phyloP scores from a whole-genome alignment of 768 basidiomycete species.

The Termitomyces sp. region DNA sequence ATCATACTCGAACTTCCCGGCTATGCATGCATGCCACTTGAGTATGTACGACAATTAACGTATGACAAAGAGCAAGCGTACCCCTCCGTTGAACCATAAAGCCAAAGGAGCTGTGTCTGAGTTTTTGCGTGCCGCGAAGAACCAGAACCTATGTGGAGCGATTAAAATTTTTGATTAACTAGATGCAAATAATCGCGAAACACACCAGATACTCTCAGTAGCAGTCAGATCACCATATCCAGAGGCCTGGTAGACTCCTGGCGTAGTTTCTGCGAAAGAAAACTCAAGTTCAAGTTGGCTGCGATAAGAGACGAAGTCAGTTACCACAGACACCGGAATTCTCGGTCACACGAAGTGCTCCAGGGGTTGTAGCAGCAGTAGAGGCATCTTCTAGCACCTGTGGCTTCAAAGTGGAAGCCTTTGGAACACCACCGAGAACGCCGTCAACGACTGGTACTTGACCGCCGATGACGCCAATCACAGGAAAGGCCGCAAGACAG shows the following conservation, averaged over 20 bases:
- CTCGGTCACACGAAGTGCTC: constrained; percentile 48
- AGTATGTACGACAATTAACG: not conserved
- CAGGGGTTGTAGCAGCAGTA: constrained; percentile 25
- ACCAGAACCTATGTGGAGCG: constrained; percentile 54
- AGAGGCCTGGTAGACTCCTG: constrained; percentile 56
- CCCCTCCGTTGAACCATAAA: constrained; percentile 65
- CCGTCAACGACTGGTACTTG: constrained; percentile 48
- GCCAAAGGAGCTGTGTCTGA: constrained; percentile 56
- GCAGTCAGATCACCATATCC: constrained; percentile 59
- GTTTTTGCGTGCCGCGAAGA: constrained; percentile 59
- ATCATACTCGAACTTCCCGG: constrained; percentile 55
- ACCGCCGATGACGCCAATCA: constrained; percentile 16
- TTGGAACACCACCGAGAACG: constrained; percentile 42
- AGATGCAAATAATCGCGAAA: not conserved
- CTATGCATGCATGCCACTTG: constrained; percentile 15
- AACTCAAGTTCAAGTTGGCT: not conserved
- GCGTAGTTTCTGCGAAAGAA: constrained; percentile 49
- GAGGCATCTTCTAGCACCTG: constrained; percentile 15
- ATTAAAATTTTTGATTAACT: not conserved
- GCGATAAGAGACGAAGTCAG: not conserved
- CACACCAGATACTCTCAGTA: constrained; percentile 53
- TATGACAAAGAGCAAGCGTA: constrained; percentile 15
- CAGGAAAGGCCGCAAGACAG: constrained; percentile 1
- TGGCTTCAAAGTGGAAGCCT: constrained; percentile 7
- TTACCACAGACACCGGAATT: constrained; percentile 60